Percentiles rank a stretch among this genome's conserved stretches.
Conservation (phyloP, 768 basidiomycete genomes). For the Lentinula lateritia region DNA sequence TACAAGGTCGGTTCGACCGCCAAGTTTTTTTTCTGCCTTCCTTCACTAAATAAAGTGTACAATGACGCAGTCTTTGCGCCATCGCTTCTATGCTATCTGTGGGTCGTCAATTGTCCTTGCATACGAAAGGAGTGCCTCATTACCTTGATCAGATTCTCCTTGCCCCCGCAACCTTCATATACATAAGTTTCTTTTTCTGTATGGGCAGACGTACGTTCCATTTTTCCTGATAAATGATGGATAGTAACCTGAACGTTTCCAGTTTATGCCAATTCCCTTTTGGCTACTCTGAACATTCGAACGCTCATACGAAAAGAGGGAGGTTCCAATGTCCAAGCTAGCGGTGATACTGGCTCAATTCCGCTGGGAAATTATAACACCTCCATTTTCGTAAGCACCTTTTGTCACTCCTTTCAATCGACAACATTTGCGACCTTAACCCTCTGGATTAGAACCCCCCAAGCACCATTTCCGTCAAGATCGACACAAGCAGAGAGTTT, state of each 20-base stretch:
- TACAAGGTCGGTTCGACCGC: constrained; percentile 23
- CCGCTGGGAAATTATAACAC: not conserved
- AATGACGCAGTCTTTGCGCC: constrained; percentile 21
- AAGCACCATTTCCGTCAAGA: constrained; percentile 8
- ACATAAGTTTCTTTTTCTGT: constrained; percentile 56
- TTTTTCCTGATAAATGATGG: constrained; percentile 12
- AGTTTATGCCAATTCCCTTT: constrained; percentile 26
- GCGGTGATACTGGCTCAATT: not conserved
- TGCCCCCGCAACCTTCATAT: constrained; percentile 45
- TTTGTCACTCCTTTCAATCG: not conserved
- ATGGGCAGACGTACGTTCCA: constrained; percentile 50
- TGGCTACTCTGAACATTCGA: constrained; percentile 26
- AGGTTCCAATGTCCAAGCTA: not conserved
- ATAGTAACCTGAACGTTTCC: constrained; percentile 13
- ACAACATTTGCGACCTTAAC: too few species aligned
- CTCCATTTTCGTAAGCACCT: constrained; percentile 1
- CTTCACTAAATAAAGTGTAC: not conserved
- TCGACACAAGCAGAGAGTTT: constrained; percentile 6
- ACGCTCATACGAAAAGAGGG: constrained; percentile 10
- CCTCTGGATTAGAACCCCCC: not conserved
- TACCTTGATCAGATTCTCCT: constrained; percentile 34
- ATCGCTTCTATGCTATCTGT: constrained; percentile 50
- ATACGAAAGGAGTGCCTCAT: not conserved
- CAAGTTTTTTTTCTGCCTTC: not conserved
- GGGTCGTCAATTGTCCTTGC: not conserved